Evolutionary conservation across 768 basidiomycete species (phyloP), one percentile per base, ranked within the genome.

Genomic region (Tephrocybe sp.): DNA sequence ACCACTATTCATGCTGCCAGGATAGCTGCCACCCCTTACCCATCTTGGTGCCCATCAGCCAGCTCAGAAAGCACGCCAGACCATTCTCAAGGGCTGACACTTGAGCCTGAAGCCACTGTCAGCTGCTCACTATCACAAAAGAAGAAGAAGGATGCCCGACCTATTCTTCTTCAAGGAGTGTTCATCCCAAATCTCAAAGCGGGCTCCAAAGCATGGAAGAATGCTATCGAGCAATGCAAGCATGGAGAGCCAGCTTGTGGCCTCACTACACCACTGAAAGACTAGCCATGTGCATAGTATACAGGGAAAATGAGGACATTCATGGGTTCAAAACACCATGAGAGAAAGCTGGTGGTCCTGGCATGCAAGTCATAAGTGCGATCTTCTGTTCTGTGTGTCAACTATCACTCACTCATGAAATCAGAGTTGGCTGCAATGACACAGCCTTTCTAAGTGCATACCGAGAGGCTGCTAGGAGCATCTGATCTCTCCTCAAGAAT

Each of bases 281-380:
- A 68, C 33, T 70, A 68, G 68, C 67, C 64, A 0, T 1, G 9
- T 0, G 45, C 48, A 8, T 68, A 62, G 59, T 67, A 65, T 40
- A 57, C 54, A 9, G 67, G 63, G 0, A 20, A 30, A 1, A 63
- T 61, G 60, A 41, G 56, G 11, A 43, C 36, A 0, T 43, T 49
- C 23, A 57, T 46, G 5, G 68, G 54, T 1, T 42, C 60, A 30
- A 56, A 60, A 23, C 63, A 57, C 9, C 48, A 43, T 10, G 52
- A 56, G 19, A 26, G 64, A 10, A 53, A 62, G 40, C 44, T 64
- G 4, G 41, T 68, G 1, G 52, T 57, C 13, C 22, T 46, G 20
- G 66, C 63, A 48, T 67, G 59, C 46, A 34, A 58, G 10, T 47
- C 57, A 65, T 67, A 31, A 49, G 53, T 45, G n/a, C n/a, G n/a